Percentiles rank a stretch among this genome's conserved stretches.
These are phyloP conservation scores for Colletotrichum agaves DNA, from an alignment of 2,329 filamentous ascomycete species.

Conservation along the genomic window DNA sequence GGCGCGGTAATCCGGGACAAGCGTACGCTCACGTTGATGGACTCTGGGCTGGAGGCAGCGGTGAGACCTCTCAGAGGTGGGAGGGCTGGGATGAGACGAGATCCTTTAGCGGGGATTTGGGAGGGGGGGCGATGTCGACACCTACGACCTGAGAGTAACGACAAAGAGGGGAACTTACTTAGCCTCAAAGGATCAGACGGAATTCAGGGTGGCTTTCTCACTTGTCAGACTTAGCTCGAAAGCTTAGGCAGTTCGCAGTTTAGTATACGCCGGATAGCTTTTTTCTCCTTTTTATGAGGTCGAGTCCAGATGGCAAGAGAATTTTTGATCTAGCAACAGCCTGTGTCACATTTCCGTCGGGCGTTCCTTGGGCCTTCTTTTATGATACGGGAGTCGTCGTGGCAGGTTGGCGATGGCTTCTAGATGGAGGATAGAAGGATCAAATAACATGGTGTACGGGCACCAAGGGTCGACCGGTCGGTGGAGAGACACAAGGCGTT, in stretches of 20 bases:
- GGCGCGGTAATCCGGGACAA: background rate
- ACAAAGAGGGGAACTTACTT: background rate
- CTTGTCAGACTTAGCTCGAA: background rate
- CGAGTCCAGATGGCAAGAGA: background rate
- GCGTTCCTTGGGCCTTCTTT: background rate
- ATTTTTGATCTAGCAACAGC: background rate
- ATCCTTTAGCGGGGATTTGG: background rate
- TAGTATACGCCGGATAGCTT: background rate
- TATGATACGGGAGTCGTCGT: background rate
- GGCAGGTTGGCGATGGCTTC: background rate
- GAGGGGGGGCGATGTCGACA: background rate
- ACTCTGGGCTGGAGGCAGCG: background rate
- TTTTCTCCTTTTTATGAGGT: background rate
- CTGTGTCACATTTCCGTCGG: background rate
- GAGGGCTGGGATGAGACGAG: slow-evolving; percentile 3
- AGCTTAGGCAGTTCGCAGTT: slow-evolving; percentile 5
- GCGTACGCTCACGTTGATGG: background rate
- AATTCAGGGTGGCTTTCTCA: slow-evolving; percentile 17
- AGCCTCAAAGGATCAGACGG: slow-evolving; percentile 5
- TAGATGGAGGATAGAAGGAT: background rate
- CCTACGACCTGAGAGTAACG: background rate
- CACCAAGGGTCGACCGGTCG: no score
- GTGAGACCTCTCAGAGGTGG: background rate
- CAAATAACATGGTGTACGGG: no score
- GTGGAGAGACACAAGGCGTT: background rate